Base-by-base conservation (phyloP, 352 stramenopile genomes). In the Phytophthora syringae region DNA sequence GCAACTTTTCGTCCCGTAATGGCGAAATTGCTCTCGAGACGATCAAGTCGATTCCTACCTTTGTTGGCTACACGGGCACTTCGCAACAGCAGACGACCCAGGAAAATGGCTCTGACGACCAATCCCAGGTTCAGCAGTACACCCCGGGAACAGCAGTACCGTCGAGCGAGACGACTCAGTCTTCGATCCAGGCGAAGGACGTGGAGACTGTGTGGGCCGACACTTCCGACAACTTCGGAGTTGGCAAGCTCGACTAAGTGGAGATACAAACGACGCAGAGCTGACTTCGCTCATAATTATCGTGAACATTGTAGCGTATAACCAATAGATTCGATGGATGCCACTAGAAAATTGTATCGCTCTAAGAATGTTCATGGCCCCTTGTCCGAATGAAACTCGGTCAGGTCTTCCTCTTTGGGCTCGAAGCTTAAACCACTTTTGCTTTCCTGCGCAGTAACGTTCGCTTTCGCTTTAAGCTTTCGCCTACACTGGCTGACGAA, bases 161-260 rank as follows among this genome's bases (percentile, higher is more conserved):
- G n/a, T 56, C 50, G 7, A 24, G 18, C 21, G 12, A 34, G 49
- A 34, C 49, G 11, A 48, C 5, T n/a, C 39, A 45, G n/a, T 22
- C 39, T 25, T 45, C 18, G 6, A 48, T 67, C 7, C 40, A 67
- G n/a, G 55, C 59, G 42, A 61, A 28, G 22, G n/a, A 70, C 40
- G 13, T 70, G 39, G 62, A 64, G 50, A 72, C 59, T 6, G 57
- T 28, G 18, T 65, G 40, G 48, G 1, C 43, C 16, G n/a, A 65
- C 30, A 71, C 55, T 3, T 59, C n/a, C 12, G 45, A n/a, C 44
- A 72, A 72, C 64, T 72, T 62, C 24, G 64, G 64, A 47, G 57
- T 72, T 43, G 64, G 64, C 30, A 67, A 67, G 50, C 43, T 72
- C 9, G 51, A 72, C 24, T 72, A 67, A 72, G 50, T 30, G 30